A percentile compares a stretch with the other conserved stretches of the same genome.
These are phyloP conservation scores for Lumnitzera littorea DNA, from an alignment of 345 rosid species.

Conservation along the genomic window DNA sequence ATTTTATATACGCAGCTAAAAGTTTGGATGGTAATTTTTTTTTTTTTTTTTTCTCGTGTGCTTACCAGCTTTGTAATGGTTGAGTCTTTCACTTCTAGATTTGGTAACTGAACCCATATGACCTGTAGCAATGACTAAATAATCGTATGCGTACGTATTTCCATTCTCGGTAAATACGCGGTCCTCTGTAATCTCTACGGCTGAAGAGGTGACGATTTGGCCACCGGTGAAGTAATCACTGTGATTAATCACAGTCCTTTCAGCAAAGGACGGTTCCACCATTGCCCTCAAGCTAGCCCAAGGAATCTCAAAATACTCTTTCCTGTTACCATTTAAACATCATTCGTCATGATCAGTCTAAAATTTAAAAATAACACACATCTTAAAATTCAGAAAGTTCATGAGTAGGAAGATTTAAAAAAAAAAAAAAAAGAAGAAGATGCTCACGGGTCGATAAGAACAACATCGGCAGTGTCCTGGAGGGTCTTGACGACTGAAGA, in stretches of 20 bases:
- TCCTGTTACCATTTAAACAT: slow-evolving; percentile 35
- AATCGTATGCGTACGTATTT: slow-evolving; percentile 40
- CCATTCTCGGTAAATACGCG: slow-evolving; percentile 59
- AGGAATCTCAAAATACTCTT: slow-evolving; percentile 85
- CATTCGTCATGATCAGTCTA: not conserved
- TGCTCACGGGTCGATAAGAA: slow-evolving; percentile 34
- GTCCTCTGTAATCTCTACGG: slow-evolving; percentile 42
- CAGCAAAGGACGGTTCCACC: slow-evolving; percentile 79
- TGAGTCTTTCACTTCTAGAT: slow-evolving; percentile 51
- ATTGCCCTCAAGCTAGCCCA: slow-evolving; percentile 76
- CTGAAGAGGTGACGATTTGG: slow-evolving; percentile 48
- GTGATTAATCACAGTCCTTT: slow-evolving; percentile 65
- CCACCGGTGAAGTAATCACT: slow-evolving; percentile 55
- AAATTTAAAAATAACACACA: too few relatives aligned
- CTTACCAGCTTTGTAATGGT: slow-evolving; percentile 47
- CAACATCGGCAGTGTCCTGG: slow-evolving; percentile 31
- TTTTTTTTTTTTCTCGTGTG: not conserved
- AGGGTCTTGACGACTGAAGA: slow-evolving; percentile 25
- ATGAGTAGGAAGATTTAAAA: not conserved
- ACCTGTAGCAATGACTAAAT: slow-evolving; percentile 82
- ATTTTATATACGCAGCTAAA: too few relatives aligned
- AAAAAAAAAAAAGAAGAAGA: not conserved
- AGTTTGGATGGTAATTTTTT: not conserved
- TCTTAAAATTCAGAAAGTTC: too few relatives aligned
- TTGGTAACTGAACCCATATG: slow-evolving; percentile 46